Percentiles rank a stretch among this genome's conserved stretches.
Evolutionary conservation across 495 filamentous ascomycete species (phyloP).

Genomic region (Trichocladium uniseriatum): DNA sequence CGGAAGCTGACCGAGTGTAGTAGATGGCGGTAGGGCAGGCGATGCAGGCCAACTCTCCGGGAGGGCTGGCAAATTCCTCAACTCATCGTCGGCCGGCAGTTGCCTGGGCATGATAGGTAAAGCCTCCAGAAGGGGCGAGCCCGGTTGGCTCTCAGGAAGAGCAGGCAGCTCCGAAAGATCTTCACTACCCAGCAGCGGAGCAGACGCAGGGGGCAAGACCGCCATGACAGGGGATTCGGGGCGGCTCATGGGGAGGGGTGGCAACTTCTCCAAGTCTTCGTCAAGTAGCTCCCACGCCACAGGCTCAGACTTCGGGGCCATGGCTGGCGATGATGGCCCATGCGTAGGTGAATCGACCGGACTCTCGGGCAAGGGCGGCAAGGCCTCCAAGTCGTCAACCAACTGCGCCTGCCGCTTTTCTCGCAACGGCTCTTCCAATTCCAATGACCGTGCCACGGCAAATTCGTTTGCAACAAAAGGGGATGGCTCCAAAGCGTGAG

Average conservation of each 20-base stretch:
- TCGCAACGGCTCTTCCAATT: background rate
- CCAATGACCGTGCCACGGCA: background rate
- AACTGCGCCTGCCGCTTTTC: background rate
- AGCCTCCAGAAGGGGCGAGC: too few relatives aligned
- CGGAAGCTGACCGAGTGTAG: background rate
- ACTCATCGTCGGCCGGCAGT: background rate
- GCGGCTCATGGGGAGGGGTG: background rate
- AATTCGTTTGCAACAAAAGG: background rate
- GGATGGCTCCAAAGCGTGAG: background rate
- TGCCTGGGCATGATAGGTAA: background rate
- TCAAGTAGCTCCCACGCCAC: background rate
- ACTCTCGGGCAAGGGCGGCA: slow-evolving; percentile 6
- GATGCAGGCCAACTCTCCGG: background rate
- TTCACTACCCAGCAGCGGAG: background rate
- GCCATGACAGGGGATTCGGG: background rate
- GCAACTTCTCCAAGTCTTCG: background rate
- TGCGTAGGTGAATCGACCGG: background rate
- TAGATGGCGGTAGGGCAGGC: background rate
- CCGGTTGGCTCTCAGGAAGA: background rate
- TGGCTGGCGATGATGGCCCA: background rate
- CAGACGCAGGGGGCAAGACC: background rate
- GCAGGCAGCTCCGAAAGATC: background rate
- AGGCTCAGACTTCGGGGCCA: background rate
- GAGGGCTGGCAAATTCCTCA: background rate
- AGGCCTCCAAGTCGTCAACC: background rate